Conservation (phyloP, 345 rosid species). For the Lepidium aucheri region DNA sequence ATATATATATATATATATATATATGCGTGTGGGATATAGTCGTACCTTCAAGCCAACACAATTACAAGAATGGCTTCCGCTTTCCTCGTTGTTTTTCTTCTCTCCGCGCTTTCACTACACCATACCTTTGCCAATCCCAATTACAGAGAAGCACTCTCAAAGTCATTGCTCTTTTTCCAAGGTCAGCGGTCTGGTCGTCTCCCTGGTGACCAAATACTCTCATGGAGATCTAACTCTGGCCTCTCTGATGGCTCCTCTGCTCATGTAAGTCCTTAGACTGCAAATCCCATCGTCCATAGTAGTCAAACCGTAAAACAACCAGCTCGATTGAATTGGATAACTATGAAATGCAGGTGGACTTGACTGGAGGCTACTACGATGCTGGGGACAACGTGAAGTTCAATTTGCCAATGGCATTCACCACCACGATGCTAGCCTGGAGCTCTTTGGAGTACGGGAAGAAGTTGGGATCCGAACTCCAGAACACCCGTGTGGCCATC, state of each 20-base stretch:
- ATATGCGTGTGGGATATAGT: background rate
- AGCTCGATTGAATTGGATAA: background rate
- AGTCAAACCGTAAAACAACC: background rate
- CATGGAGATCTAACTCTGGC: slow-evolving; percentile 75
- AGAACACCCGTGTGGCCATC: slow-evolving; percentile 52
- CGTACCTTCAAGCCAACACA: background rate
- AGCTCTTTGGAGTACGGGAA: slow-evolving; percentile 74
- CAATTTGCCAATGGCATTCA: slow-evolving; percentile 93
- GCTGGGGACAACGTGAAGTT: slow-evolving; percentile 56
- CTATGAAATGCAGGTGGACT: background rate
- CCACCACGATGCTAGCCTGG: slow-evolving; percentile 95
- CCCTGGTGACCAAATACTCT: slow-evolving; percentile 39
- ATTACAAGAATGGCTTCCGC: slow-evolving; percentile 12
- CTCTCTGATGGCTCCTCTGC: slow-evolving; percentile 68
- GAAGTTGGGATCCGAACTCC: slow-evolving; percentile 56
- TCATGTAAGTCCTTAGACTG: slow-evolving; percentile 32
- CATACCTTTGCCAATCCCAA: slow-evolving; percentile 42
- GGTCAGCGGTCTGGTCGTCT: slow-evolving; percentile 90
- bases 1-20: no score
- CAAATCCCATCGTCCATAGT: background rate
- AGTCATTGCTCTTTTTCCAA: slow-evolving; percentile 76
- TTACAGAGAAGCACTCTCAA: slow-evolving; percentile 77
- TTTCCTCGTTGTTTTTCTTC: slow-evolving; percentile 22
- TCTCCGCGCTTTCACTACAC: slow-evolving; percentile 1
- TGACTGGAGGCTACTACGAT: no score